These are phyloP conservation scores for Aspergillus spinulosporus DNA, from an alignment of 2,329 filamentous ascomycete species.

Conservation along the genomic window DNA sequence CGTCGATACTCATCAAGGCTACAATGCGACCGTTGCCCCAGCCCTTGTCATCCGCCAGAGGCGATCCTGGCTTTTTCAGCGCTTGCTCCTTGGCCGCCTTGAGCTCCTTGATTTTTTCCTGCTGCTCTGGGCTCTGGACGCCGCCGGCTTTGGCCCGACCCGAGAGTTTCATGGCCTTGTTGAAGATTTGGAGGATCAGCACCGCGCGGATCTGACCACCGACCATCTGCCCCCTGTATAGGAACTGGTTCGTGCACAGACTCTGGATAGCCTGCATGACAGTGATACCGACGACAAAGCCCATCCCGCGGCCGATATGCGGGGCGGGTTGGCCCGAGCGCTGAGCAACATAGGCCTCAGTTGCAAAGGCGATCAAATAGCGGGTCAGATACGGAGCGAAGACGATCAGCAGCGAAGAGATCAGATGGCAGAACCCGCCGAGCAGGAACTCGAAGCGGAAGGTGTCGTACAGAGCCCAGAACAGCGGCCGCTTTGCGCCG, in stretches of 20 bases:
- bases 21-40: conserved; percentile 93
- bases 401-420: conserved; percentile 71
- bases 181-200: conserved; percentile 83
- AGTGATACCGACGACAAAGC: conserved; percentile 80
- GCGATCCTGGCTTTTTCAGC: conserved; percentile 34
- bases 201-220: conserved; percentile 80
- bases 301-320: conserved; percentile 71
- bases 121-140: conserved; percentile 53
- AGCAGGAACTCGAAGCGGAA: conserved; percentile 83
- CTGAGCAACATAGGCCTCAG: conserved; percentile 71
- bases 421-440: conserved; percentile 74
- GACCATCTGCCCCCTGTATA: conserved; percentile 88
- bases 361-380: conserved; percentile 82
- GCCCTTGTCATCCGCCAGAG: conserved; percentile 70
- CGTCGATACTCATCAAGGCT: conserved; percentile 93
- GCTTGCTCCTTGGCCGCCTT: conserved; percentile 39
- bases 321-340: conserved; percentile 58
- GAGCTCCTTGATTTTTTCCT: conserved; percentile 43
- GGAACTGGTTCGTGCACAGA: conserved; percentile 81
- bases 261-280: conserved; percentile 82
- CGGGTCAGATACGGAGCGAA: conserved; percentile 81
- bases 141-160: conserved; percentile 85
- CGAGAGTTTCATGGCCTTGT: conserved; percentile 88
- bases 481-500: conserved; percentile 70
- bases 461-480: conserved; percentile 82